A percentile compares a stretch with the other conserved stretches of the same genome.
phyloP scores from a whole-genome alignment of 2,329 filamentous ascomycete genomes.

The Diaporthe sp. region DNA sequence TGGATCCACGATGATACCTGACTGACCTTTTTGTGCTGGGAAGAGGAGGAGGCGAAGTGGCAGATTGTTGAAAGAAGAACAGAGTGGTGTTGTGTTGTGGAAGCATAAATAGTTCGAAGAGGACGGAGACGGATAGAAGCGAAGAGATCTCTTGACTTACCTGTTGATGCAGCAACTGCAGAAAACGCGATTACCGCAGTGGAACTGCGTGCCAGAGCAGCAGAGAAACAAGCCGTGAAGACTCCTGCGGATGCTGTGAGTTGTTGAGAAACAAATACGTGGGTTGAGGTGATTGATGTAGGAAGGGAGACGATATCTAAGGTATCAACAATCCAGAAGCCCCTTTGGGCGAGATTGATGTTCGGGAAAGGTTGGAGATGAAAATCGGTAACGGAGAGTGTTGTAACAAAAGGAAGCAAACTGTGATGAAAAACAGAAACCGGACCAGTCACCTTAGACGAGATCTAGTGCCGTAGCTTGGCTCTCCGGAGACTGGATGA shows the following conservation, averaged over 20 bases:
- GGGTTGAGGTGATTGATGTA: neutral
- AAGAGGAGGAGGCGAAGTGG: neutral
- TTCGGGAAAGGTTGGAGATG: neutral
- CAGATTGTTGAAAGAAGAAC: neutral
- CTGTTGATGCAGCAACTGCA: neutral
- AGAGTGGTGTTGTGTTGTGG: neutral
- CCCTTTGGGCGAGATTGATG: too few species aligned
- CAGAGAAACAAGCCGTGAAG: too few species aligned
- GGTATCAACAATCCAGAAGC: neutral
- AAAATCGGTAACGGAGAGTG: too few species aligned
- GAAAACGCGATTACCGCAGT: too few species aligned
- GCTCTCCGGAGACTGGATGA: neutral
- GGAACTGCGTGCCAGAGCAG: fast-evolving
- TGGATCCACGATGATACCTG: neutral
- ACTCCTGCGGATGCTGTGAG: neutral
- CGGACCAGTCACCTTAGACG: neutral
- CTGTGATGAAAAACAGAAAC: neutral
- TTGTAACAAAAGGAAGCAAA: neutral
- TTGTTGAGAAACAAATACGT: neutral
- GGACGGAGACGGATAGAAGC: neutral
- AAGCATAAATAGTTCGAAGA: neutral
- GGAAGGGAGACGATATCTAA: fast-evolving
- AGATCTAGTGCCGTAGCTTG: too few species aligned
- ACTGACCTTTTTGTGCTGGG: neutral
- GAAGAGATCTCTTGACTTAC: neutral